Base-by-base conservation (phyloP, 257 asterid species). In the Gentiana macrophylla region DNA sequence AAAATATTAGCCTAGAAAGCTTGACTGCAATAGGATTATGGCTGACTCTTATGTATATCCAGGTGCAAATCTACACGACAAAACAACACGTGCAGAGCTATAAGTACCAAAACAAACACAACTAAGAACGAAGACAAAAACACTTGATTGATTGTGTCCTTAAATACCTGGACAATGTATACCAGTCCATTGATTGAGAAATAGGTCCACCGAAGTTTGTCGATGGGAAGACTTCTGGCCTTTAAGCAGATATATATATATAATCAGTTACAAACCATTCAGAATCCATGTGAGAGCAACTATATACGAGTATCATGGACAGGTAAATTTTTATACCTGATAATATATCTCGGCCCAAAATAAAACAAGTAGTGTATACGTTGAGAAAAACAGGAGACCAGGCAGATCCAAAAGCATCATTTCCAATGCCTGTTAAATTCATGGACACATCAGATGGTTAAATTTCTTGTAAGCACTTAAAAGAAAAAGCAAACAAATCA, bases 341-440 rank as follows among this genome's bases (percentile, higher is more conserved):
- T 70, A 63, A 41, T 70, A 74, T 60, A 74, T 71, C 58, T 74
- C 74, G 2, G 80, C 77, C 80, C 77, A 70, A 55, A 74, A 70
- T 47, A 74, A 59, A 61, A 70, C 74, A 33, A 74, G 73, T 48
- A 74, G 51, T n/a, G 80, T 64, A 54, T 70, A 74, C 5, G 80
- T 70, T 4, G 80, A 70, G 49, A 74, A 74, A 65, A 74, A 70
- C 35, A 66, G 61, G 49, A 74, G 80, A 59, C 77, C 65, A 4
- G 80, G 80, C 51, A 74, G 73, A 56, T 74, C 74, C 68, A 74
- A 44, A 35, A 74, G 68, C 55, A 70, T 65, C 69, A 70, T 49
- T 53, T 63, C 68, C 52, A 70, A 55, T 4, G 63, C 77, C 80
- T 74, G 73, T 47, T 47, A 13, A 15, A 57, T 5, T 10, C 46